These are phyloP conservation scores for Macrophomina tecta DNA, from an alignment of 2,329 filamentous ascomycete genomes.

Conservation along the genomic window DNA sequence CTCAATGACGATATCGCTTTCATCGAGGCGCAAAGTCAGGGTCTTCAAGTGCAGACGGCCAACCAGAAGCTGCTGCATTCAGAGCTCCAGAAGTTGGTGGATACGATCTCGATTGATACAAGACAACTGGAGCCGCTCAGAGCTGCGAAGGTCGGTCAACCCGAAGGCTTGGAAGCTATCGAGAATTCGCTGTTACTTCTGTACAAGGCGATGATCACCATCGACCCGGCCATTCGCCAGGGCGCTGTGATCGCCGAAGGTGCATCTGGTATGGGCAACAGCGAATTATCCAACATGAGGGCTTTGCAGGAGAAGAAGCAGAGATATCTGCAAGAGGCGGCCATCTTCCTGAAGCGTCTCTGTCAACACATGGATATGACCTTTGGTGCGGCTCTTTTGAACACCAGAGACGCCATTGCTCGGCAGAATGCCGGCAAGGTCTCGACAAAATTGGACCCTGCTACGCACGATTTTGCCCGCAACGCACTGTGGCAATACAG, in stretches of 20 bases:
- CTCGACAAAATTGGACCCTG: constrained; percentile 67
- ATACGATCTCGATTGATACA: constrained; percentile 86
- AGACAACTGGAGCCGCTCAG: constrained; percentile 76
- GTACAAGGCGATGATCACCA: constrained; percentile 92
- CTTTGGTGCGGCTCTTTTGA: constrained; percentile 76
- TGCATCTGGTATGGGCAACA: constrained; percentile 69
- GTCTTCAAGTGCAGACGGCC: constrained; percentile 93
- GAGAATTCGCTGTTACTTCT: constrained; percentile 79
- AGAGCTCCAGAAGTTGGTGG: constrained; percentile 86
- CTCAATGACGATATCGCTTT: constrained; percentile 95
- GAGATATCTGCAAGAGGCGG: constrained; percentile 79
- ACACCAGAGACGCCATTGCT: constrained; percentile 68
- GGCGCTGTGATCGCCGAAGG: constrained; percentile 36
- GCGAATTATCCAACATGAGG: constrained; percentile 81
- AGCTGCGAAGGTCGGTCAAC: constrained; percentile 73
- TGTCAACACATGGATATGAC: constrained; percentile 82
- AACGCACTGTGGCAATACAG: constrained; percentile 85
- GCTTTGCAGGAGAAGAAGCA: constrained; percentile 95
- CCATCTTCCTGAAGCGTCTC: constrained; percentile 77
- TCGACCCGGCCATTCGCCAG: constrained; percentile 78
- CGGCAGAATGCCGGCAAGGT: constrained; percentile 53
- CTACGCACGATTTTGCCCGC: constrained; percentile 73
- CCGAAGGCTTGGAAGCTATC: constrained; percentile 74
- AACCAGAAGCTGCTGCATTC: constrained; percentile 94
- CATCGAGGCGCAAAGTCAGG: constrained; percentile 96